A percentile compares a stretch with the other conserved stretches of the same genome.
These are phyloP conservation scores for Lipomyces orientalis DNA, from an alignment of 805 yeast species.

Conservation along the genomic window DNA sequence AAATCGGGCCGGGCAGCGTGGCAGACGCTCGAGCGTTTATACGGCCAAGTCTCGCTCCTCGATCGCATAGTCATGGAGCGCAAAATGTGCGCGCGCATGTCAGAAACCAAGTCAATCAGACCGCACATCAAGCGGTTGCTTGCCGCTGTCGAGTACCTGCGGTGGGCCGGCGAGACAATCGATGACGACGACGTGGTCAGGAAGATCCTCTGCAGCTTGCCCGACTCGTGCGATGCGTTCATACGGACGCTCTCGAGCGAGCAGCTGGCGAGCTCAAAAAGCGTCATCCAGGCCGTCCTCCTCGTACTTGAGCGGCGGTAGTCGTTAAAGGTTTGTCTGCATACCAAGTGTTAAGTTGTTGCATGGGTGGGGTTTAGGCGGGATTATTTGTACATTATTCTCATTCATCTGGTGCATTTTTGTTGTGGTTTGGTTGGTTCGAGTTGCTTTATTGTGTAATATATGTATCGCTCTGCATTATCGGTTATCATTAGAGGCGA, in stretches of 20 bases:
- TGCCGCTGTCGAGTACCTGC: constrained; percentile 19
- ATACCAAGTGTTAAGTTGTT: neutral
- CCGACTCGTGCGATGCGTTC: constrained; percentile 20
- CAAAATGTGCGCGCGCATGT: constrained; percentile 12
- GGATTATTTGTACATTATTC: neutral
- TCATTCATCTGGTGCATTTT: neutral
- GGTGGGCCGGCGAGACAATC: constrained; percentile 24
- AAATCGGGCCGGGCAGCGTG: constrained; percentile 15
- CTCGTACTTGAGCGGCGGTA: constrained; percentile 5
- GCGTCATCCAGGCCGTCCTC: constrained; percentile 11
- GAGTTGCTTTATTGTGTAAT: neutral
- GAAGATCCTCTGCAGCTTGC: constrained; percentile 25
- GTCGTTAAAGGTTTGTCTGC: neutral
- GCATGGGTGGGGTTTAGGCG: neutral
- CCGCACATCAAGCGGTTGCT: constrained; percentile 11
- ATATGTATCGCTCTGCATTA: neutral
- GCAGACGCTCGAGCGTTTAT: constrained; percentile 13
- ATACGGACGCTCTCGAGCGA: constrained; percentile 10
- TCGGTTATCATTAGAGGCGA: neutral
- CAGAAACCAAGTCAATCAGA: constrained; percentile 5
- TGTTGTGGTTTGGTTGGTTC: neutral
- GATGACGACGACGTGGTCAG: constrained; percentile 18
- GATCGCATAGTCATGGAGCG: constrained; percentile 25
- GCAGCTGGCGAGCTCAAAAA: constrained; percentile 14
- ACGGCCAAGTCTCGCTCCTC: constrained; percentile 18